Percentiles rank a stretch among this genome's conserved stretches.
Evolutionary conservation across 1,139 yeast species (phyloP).

Genomic region (Nakaseomyces nivariensis): DNA sequence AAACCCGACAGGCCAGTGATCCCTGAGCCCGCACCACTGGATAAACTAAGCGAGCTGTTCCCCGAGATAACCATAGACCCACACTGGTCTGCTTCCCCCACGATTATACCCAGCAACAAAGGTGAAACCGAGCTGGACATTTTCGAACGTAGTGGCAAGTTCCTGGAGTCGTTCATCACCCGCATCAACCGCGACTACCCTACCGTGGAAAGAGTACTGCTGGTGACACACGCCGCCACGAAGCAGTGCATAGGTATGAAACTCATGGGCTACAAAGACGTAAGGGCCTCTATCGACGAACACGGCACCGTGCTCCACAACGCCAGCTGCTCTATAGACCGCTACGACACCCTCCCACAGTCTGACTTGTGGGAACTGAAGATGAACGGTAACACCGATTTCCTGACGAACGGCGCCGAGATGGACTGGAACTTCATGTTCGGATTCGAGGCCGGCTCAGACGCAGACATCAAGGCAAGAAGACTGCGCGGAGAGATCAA

Average conservation of each 20-base stretch:
- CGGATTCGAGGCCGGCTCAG: slow-evolving; percentile 63
- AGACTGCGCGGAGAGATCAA: slow-evolving; percentile 4
- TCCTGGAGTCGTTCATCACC: slow-evolving; percentile 44
- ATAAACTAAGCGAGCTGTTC: slow-evolving; percentile 42
- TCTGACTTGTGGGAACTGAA: slow-evolving; percentile 41
- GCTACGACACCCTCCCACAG: slow-evolving; percentile 37
- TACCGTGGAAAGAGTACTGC: slow-evolving; percentile 43
- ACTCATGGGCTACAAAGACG: slow-evolving; percentile 40
- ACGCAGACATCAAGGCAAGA: slow-evolving; percentile 51
- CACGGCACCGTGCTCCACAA: slow-evolving; percentile 41
- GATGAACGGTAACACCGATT: slow-evolving; percentile 59
- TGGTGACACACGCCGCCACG: slow-evolving; percentile 78
- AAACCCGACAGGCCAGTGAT: slow-evolving; percentile 43
- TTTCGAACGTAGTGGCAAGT: slow-evolving; percentile 42
- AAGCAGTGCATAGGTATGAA: slow-evolving; percentile 71
- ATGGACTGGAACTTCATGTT: slow-evolving; percentile 70
- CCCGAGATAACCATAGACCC: slow-evolving; percentile 34
- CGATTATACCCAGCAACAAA: slow-evolving; percentile 44
- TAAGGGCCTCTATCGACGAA: slow-evolving; percentile 40
- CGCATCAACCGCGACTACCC: slow-evolving; percentile 46
- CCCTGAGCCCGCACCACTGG: slow-evolving; percentile 51
- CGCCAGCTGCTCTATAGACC: slow-evolving; percentile 51
- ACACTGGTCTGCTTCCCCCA: slow-evolving; percentile 35
- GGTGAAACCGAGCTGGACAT: slow-evolving; percentile 66
- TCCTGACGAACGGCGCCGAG: slow-evolving; percentile 66